Base-by-base conservation (phyloP, 2,329 filamentous ascomycete genomes). In the Leptographium procerum region DNA sequence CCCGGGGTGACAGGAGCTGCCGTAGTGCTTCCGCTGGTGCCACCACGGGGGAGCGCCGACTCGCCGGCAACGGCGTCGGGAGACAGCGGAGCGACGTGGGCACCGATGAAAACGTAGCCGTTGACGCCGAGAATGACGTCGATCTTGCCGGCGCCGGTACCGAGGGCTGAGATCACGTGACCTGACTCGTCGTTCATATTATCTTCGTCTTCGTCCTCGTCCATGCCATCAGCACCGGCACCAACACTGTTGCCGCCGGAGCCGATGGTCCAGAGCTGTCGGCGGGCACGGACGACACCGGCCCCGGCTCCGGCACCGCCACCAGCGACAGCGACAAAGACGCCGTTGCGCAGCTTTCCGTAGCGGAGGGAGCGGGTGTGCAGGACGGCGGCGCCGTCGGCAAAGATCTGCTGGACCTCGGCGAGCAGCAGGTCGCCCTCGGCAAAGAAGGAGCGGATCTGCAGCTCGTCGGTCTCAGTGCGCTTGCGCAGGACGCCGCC, bases 371-470 rank as follows among this genome's bases (percentile, higher is more conserved):
- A 88, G 61, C 94, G 84, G 10, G 94, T 97, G 74, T 99, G 94
- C 68, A 99, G 77, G 59, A 86, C 86, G 1, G 94, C 91, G 1
- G 84, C 86, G 59, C 91, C 92, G 72, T 97, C 92, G 59, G 84
- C 81, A 70, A 91, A 89, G 57, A 99, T 77, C 65, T 84, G 83
- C 78, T 99, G 94, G 57, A 99, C 94, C 74, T 99, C 94, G 1
- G 94, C 94, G 22, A 97, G 89, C 19, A 99, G 76, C 56, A 99
- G 75, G 70, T 99, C 94, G 14, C 94, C 94, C 72, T 99, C 94
- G 57, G 87, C 86, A 75, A 99, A 97, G 73, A 96, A 99, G n/a
- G 85, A 89, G 55, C 94, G 84, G 72, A 99, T 97, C 73, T 97
- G 94, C 66, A 99, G 79, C 76, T 97, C 94, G 71, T 99, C 94